A percentile compares a stretch with the other conserved stretches of the same genome.
Evolutionary conservation across 2,329 filamentous ascomycete species (phyloP).

Genomic region (Fonsecaea multimorphosa): DNA sequence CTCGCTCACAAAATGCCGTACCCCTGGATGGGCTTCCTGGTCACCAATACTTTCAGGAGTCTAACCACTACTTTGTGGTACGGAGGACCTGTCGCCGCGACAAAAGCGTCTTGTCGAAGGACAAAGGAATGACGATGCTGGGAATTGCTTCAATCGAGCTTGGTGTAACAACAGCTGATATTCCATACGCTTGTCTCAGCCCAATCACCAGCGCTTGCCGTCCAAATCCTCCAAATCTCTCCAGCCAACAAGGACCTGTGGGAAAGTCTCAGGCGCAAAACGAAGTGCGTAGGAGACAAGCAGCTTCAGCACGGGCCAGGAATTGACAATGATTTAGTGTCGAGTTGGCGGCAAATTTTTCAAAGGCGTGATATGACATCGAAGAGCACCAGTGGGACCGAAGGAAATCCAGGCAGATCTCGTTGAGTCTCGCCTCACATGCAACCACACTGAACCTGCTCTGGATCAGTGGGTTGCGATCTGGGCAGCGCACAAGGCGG

Average conservation of each 20-base stretch:
- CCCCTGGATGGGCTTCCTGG: slow-evolving; percentile 12
- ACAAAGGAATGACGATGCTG: slow-evolving; percentile 1
- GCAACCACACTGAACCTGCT: background rate
- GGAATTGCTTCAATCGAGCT: slow-evolving; percentile 10
- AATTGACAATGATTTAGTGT: background rate
- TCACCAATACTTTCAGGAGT: background rate
- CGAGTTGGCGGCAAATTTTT: background rate
- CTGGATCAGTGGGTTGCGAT: background rate
- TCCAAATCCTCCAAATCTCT: slow-evolving; percentile 2
- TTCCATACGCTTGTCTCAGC: slow-evolving; percentile 21
- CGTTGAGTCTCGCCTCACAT: background rate
- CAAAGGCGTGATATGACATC: slow-evolving; percentile 11
- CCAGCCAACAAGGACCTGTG: background rate
- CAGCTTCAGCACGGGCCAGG: background rate
- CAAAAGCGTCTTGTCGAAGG: slow-evolving; percentile 4
- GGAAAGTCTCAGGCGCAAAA: background rate
- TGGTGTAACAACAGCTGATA: slow-evolving; percentile 21
- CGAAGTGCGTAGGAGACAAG: background rate
- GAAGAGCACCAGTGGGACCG: background rate
- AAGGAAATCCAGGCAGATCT: slow-evolving; percentile 10
- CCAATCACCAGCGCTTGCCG: background rate
- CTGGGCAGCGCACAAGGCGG: slow-evolving; percentile 4
- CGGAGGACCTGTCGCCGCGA: background rate
- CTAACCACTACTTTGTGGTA: slow-evolving; percentile 16
- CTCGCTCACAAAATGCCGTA: slow-evolving; percentile 1